A percentile compares a stretch with the other conserved stretches of the same genome.
Evolutionary conservation across 2,329 filamentous ascomycete genomes (phyloP).

Genomic region (Ophiobolus disseminans): DNA sequence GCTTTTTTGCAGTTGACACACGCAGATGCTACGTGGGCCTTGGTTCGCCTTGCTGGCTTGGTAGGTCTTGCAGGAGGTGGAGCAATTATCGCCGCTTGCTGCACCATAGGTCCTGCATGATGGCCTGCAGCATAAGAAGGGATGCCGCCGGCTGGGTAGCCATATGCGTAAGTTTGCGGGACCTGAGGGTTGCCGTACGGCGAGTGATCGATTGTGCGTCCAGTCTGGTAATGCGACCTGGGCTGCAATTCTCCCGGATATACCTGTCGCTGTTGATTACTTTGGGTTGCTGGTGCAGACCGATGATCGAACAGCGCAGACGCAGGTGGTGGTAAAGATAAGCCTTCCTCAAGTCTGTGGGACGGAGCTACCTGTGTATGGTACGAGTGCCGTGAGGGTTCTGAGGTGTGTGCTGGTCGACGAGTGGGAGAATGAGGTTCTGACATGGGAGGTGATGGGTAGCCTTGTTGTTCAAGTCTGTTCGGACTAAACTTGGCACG

Average conservation of each 20-base stretch:
- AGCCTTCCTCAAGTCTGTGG: slow-evolving; percentile 31
- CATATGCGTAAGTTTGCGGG: slow-evolving; percentile 39
- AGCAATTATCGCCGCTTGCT: slow-evolving; percentile 41
- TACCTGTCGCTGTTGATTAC: slow-evolving; percentile 34
- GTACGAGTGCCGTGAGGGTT: slow-evolving; percentile 41
- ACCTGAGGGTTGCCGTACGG: slow-evolving; percentile 32
- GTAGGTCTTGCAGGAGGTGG: slow-evolving; percentile 38
- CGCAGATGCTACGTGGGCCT: slow-evolving; percentile 82
- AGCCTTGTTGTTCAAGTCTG: slow-evolving; percentile 47
- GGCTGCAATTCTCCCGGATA: slow-evolving; percentile 41
- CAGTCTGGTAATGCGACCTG: slow-evolving; percentile 35
- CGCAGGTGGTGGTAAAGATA: slow-evolving; percentile 35
- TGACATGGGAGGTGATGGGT: slow-evolving; percentile 61
- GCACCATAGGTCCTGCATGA: slow-evolving; percentile 38
- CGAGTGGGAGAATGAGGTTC: slow-evolving; percentile 55
- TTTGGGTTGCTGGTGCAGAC: slow-evolving; percentile 24
- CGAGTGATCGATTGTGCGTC: slow-evolving; percentile 32
- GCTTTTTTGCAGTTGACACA: slow-evolving; percentile 87
- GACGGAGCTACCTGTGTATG: slow-evolving; percentile 28
- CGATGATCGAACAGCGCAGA: slow-evolving; percentile 35
- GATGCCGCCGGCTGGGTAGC: slow-evolving; percentile 32
- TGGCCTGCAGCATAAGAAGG: slow-evolving; percentile 36
- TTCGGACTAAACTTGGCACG: slow-evolving; percentile 45
- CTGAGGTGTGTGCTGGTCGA: slow-evolving; percentile 45
- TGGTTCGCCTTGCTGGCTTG: slow-evolving; percentile 59